Base-by-base conservation (phyloP, 306 rosid species). In the Vigna nakashimae region DNA sequence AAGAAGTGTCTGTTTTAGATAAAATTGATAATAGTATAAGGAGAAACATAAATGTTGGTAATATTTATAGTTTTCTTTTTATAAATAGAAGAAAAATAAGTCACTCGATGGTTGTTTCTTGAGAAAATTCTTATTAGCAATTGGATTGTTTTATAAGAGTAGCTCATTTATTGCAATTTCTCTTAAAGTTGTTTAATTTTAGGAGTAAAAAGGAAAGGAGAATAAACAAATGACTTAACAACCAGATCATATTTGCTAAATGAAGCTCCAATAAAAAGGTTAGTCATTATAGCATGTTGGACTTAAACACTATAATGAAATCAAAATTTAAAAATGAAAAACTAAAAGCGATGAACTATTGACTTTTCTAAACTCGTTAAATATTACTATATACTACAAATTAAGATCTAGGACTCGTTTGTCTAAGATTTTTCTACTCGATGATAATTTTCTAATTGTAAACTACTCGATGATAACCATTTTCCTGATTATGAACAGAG, bases 161-260 rank as follows among this genome's bases (percentile, higher is more conserved):
- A 10, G 14, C 7, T 45, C 6, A 17, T 13, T 40, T 43, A 11
- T 28, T n/a, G 36, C 43, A 26, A 26, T 59, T 59, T 58, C 43
- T 74, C 34, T 16, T 8, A 13, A 22, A 58, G 58, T 74, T 59
- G 43, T 73, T 73, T 20, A 62, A n/a, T 43, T 59, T 57, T 59
- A 43, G 30, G 4, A 73, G 20, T 40, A 38, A 20, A 13, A 20
- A 20, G 40, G 12, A 73, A 36, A 20, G 40, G 7, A 2, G 12
- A 73, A 26, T 5, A 58, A 43, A 43, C 46, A 22, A 16, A 57
- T 45, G 45, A 13, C 46, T 24, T 26, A 34, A 34, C 64, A 36
- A 50, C 62, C 60, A 15, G 59, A 34, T 28, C 15, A 15, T 14
- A 28, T 32, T 32, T 34, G 22, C 57, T 52, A n/a, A 51, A 9